A percentile compares a stretch with the other conserved stretches of the same genome.
phyloP scores from a whole-genome alignment of 73 alveolate genomes.

The Paramecium pentaurelia region DNA sequence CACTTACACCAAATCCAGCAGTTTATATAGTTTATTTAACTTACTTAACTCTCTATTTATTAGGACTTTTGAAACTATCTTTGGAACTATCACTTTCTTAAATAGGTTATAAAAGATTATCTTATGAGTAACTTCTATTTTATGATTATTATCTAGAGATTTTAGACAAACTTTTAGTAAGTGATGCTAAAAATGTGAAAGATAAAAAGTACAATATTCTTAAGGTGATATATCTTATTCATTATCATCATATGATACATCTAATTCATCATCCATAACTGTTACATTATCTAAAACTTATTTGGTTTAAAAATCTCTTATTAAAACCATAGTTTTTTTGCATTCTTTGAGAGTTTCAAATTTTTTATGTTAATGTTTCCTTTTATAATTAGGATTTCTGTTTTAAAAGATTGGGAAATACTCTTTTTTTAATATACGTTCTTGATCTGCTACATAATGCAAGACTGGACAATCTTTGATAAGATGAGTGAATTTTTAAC shows the following conservation, averaged over 20 bases:
- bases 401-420: not conserved
- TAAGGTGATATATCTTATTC: not conserved
- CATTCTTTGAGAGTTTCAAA: not conserved
- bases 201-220: not conserved
- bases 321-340: not conserved
- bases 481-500: not conserved
- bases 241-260: not conserved
- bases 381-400: not conserved
- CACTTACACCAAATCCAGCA: conserved; percentile 36
- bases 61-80: not conserved
- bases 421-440: conserved; percentile 17
- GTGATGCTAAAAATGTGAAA: not conserved
- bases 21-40: conserved; percentile 13
- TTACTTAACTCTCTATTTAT: not conserved
- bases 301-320: not conserved
- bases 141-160: not conserved
- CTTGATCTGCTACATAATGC: conserved; percentile 25
- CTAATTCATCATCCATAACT: not conserved
- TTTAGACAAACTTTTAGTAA: not conserved
- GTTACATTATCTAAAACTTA: not conserved
- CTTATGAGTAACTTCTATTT: not conserved
- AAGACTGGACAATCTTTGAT: conserved; percentile 33
- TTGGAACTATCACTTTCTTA: conserved; percentile 11
- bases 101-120: not conserved
- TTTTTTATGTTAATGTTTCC: not conserved